Percentiles rank a stretch among this genome's conserved stretches.
Evolutionary conservation across 1,284 basidiomycete species (phyloP).

Genomic region (Afroboletus lepidellus): DNA sequence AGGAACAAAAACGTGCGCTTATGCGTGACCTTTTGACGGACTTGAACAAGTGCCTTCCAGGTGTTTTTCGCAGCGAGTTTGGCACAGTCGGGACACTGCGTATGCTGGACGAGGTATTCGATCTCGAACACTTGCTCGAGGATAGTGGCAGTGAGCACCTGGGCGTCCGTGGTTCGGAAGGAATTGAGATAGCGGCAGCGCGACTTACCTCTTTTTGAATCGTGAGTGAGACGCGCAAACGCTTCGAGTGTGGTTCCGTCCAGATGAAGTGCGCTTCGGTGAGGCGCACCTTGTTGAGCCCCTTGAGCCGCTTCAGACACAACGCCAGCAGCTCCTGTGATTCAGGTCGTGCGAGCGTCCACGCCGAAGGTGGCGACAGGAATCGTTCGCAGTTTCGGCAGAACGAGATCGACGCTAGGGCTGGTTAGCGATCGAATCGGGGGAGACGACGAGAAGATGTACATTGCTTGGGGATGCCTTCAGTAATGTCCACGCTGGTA

Average conservation of each 20-base stretch:
- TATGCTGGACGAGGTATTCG: constrained; percentile 93
- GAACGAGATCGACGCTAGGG: constrained; percentile 81
- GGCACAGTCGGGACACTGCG: constrained; percentile 94
- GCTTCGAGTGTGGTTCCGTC: constrained; percentile 98
- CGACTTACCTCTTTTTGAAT: constrained; percentile 93
- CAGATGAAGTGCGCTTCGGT: constrained; percentile 99
- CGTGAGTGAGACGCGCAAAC: constrained; percentile 90
- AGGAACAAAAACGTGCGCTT: constrained; percentile 98
- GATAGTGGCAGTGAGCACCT: constrained; percentile 93
- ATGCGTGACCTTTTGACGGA: constrained; percentile 95
- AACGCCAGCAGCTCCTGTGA: constrained; percentile 90
- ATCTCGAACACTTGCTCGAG: constrained; percentile 98
- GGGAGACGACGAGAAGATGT: constrained; percentile 14
- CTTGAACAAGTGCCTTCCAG: constrained; percentile 97
- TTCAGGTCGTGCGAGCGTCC: constrained; percentile 87
- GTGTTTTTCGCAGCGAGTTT: constrained; percentile 97
- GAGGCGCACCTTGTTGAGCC: constrained; percentile 90
- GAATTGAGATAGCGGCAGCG: no score
- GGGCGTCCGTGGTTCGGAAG: background rate
- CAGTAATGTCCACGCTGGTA: constrained; percentile 89
- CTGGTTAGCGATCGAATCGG: background rate
- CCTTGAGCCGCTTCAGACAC: constrained; percentile 92
- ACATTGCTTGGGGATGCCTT: constrained; percentile 97
- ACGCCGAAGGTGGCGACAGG: constrained; percentile 86
- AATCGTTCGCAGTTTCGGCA: constrained; percentile 97